Evolutionary conservation across 768 basidiomycete genomes (phyloP), one percentile per base, ranked within the genome.

Genomic region (Hirschioporus abietinus): DNA sequence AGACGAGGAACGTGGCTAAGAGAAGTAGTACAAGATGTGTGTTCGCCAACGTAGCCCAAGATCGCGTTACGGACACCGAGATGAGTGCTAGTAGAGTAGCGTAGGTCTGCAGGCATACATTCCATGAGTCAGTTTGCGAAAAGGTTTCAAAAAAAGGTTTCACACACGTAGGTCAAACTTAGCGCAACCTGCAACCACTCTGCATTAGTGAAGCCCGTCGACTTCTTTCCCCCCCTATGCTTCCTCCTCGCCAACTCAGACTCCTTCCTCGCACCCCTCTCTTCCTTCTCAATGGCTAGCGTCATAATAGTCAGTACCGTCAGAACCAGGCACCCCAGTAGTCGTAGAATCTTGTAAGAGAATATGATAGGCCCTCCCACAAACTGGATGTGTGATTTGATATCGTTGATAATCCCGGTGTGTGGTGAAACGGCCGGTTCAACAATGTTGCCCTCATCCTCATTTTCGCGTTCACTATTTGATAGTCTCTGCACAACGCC

Each of bases 21-120:
- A 88, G 74, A 1, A 89, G 70, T n/a, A 76, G 72, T 65, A 80
- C 80, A 68, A 86, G 74, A 71, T 89, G 88, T 12, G 74, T 75
- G 24, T 78, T 79, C 9, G 76, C 73, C 12, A 81, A 72, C 59
- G 69, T 69, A 35, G 79, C 78, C 72, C 80, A 77, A 26, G 75
- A 71, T 18, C 77, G 75, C 58, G 76, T 78, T 1, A 80, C 76
- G 7, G 75, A 68, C 2, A 85, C 74, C 0, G 81, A 74, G 1
- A 80, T 70, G 61, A 83, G 70, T 42, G 82, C 79, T 42, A 85
- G 70, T 52, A 84, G 63, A 20, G 81, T 76, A 7, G 77, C 73
- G 68, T 86, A 87, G 15, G 77, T 69, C 83, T 85, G 67, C 26
- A 64, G 61, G 60, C 25, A n/a, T n/a, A 12, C 8, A 15, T 18